Evolutionary conservation across 345 rosid genomes (phyloP).

Genomic region (Arabidopsis suecica): DNA sequence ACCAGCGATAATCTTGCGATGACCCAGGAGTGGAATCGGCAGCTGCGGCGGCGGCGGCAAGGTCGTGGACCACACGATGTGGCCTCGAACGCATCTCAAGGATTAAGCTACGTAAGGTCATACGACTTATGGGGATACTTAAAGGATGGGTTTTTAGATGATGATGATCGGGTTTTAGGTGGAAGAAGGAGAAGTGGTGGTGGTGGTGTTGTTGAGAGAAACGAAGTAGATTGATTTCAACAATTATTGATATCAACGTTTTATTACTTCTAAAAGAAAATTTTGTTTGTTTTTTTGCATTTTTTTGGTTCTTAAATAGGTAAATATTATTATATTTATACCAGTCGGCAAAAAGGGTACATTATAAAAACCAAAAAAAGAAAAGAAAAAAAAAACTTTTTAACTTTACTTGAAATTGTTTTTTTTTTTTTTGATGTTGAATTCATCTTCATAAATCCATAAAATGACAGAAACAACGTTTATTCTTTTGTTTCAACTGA

Average conservation of each 20-base stretch:
- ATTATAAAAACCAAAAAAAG: not conserved
- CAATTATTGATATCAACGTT: not conserved
- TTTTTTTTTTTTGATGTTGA: not conserved
- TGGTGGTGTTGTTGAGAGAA: constrained; percentile 31
- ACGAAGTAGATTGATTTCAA: constrained; percentile 29
- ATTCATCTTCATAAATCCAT: not conserved
- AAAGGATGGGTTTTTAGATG: not conserved
- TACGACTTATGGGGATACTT: constrained; percentile 9
- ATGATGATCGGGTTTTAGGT: constrained; percentile 35
- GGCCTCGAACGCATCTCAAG: constrained; percentile 61
- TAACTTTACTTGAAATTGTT: not conserved
- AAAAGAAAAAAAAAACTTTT: not conserved
- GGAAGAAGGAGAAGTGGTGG: constrained; percentile 30
- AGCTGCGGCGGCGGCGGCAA: constrained; percentile 34
- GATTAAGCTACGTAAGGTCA: constrained; percentile 61
- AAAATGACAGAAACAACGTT: not conserved
- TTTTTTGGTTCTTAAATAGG: not conserved
- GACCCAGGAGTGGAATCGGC: constrained; percentile 29
- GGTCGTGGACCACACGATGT: constrained; percentile 65
- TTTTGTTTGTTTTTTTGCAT: not conserved
- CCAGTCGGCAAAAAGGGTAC: constrained; percentile 11
- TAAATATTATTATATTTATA: not conserved
- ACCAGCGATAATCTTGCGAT: constrained; percentile 59
- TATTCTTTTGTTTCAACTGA: not conserved
- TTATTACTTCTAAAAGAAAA: not conserved